phyloP scores from a whole-genome alignment of 805 yeast genomes.

The Yarrowia sp. region DNA sequence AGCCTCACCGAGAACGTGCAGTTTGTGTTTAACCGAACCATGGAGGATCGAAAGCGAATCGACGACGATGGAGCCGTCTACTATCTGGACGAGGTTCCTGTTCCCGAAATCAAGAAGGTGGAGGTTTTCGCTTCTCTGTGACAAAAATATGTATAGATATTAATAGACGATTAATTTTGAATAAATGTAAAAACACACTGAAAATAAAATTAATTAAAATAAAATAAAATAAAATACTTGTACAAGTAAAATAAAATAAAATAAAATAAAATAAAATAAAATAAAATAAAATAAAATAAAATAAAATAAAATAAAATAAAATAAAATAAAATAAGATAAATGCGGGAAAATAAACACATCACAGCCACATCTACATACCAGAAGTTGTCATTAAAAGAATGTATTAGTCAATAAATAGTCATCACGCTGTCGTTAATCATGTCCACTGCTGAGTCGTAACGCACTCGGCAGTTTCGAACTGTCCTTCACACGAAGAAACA shows the following conservation, averaged over 20 bases:
- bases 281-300: background rate
- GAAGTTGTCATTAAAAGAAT: background rate
- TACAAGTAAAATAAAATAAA: background rate
- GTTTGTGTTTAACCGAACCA: constrained; percentile 80
- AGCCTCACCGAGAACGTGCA: constrained; percentile 58
- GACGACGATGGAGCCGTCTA: constrained; percentile 87
- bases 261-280: background rate
- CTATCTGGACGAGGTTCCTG: constrained; percentile 69
- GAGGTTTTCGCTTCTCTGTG: constrained; percentile 34
- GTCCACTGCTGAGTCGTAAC: background rate
- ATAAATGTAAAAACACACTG: too few species aligned
- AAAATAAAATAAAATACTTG: too few species aligned
- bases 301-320: background rate
- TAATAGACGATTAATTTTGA: too few species aligned
- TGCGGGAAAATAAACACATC: background rate
- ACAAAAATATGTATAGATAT: background rate
- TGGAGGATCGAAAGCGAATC: constrained; percentile 80
- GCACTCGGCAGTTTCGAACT: constrained; percentile 11
- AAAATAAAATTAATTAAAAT: too few species aligned
- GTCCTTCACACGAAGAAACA: constrained; percentile 5
- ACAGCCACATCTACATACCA: too few species aligned
- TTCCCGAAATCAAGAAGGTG: constrained; percentile 64
- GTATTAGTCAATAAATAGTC: constrained; percentile 2
- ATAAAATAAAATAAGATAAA: background rate
- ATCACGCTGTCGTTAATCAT: background rate